phyloP scores from a whole-genome alignment of 2,329 filamentous ascomycete genomes.

The Exophiala dermatitidis region DNA sequence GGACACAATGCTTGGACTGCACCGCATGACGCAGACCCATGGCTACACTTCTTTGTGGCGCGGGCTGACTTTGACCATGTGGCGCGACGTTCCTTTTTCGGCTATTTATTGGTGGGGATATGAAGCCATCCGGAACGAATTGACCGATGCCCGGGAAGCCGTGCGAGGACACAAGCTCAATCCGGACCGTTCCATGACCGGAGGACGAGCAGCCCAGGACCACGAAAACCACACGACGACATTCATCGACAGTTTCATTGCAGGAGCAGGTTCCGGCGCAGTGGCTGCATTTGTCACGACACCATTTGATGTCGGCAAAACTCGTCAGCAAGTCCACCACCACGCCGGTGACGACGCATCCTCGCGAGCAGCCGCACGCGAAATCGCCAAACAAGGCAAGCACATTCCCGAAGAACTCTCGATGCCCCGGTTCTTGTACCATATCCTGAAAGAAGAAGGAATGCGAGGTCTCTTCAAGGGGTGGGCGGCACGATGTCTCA shows the following conservation, averaged over 20 bases:
- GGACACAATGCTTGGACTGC: conserved; percentile 67
- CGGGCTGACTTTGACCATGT: conserved; percentile 81
- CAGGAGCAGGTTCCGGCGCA: conserved; percentile 74
- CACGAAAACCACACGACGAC: conserved; percentile 67
- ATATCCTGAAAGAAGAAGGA: conserved; percentile 85
- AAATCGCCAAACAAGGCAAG: conserved; percentile 21
- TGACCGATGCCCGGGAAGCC: conserved; percentile 61
- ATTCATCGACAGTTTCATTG: conserved; percentile 80
- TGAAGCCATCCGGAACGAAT: conserved; percentile 65
- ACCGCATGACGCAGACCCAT: conserved; percentile 67
- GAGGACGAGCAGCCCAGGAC: conserved; percentile 45
- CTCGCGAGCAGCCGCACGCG: conserved; percentile 19
- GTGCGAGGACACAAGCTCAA: conserved; percentile 39
- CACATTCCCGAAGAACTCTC: conserved; percentile 61
- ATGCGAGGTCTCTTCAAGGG: conserved; percentile 75
- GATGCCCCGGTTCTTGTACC: conserved; percentile 77
- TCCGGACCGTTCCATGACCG: conserved; percentile 36
- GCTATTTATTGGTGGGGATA: conserved; percentile 98
- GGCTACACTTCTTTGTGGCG: conserved; percentile 84
- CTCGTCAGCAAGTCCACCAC: conserved; percentile 75
- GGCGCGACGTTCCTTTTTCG: conserved; percentile 95
- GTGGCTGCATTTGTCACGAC: conserved; percentile 83
- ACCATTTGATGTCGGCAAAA: conserved; percentile 97
- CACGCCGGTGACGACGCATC: conserved; percentile 44
- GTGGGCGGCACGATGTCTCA: conserved; percentile 84